Conservation (phyloP, 2,329 filamentous ascomycete species). For the Fonsecaea multimorphosa region DNA sequence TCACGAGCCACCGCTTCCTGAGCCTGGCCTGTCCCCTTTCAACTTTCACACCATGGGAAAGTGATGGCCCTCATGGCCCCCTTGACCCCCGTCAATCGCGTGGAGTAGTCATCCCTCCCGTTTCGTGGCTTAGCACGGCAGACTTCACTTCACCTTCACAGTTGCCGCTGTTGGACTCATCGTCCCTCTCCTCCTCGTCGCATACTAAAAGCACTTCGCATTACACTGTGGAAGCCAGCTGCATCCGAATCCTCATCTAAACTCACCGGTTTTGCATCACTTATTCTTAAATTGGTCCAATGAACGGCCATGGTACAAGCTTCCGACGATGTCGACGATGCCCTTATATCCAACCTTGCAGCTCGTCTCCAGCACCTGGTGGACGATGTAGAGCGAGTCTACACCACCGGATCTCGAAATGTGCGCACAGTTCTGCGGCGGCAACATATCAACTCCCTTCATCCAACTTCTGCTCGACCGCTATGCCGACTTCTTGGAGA, state of each 20-base stretch:
- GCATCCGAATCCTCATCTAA: conserved; percentile 13
- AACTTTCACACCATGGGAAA: background rate
- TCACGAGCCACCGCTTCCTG: conserved; percentile 4
- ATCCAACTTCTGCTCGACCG: conserved; percentile 25
- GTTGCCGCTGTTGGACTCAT: background rate
- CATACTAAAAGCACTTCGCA: conserved; percentile 14
- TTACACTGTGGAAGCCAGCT: conserved; percentile 15
- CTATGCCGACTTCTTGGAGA: conserved; percentile 29
- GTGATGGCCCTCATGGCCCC: background rate
- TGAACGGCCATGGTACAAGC: conserved; percentile 24
- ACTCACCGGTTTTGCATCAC: conserved; percentile 7
- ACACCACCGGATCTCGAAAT: conserved; percentile 28
- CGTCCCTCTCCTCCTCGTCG: conserved; percentile 4
- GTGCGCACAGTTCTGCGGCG: conserved; percentile 31
- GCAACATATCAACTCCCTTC: conserved; percentile 26
- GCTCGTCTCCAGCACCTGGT: conserved; percentile 14
- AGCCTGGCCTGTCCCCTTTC: conserved; percentile 9
- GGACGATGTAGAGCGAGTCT: conserved; percentile 25
- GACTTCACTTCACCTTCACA: conserved; percentile 8
- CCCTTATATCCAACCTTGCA: conserved; percentile 25
- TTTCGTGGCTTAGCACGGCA: conserved; percentile 18
- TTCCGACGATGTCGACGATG: conserved; percentile 22
- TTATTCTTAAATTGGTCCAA: conserved; percentile 9
- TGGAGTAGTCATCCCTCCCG: conserved; percentile 19
- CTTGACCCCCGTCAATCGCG: conserved; percentile 1